Evolutionary conservation across 805 yeast genomes (phyloP), one percentile per base, ranked within the genome.

Genomic region (Sugiyamaella mastotermitis): DNA sequence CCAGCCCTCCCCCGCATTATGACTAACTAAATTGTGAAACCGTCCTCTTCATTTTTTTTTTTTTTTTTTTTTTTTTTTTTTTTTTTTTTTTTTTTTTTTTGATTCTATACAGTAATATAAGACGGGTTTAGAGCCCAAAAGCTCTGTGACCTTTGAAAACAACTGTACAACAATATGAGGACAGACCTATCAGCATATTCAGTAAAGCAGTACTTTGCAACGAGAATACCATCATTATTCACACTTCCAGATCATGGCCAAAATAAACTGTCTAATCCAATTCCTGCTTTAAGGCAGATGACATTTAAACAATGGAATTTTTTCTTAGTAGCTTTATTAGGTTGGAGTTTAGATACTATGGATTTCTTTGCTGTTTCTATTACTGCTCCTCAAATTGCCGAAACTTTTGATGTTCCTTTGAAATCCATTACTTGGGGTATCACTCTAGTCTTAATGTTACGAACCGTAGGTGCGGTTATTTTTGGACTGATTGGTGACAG

Each of bases 391-490:
- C 58, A 64, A 2, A 64, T 80, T 35, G 79, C 83, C 25, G 49
- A 54, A 25, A 51, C 70, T 2, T 67, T 80, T 35, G 63, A 60
- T 22, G 64, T 58, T 7, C 37, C 64, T 1, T 65, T 71, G 21
- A 64, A 64, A 16, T 71, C 70, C 33, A 67, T 80, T 47, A 74
- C 84, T 10, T 79, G 83, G 83, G 86, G 84, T 35, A 69, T 80
- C 44, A 77, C 84, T 7, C 61, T 78, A 45, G 85, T 78, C 29
- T 66, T 80, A 16, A 79, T 80, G 83, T 65, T 79, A 37, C 68
- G 87, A 37, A 71, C 83, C 3, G 75, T 76, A 2, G 87, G 87
- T 31, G 85, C 87, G 1, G 55, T 78, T n/a, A 61, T 73, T 24
- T 78, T 80, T 51, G 87, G 87, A 27, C 53, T 68, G 19, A 57